phyloP scores from a whole-genome alignment of 1,284 basidiomycete genomes.

The Ganoderma sinense region DNA sequence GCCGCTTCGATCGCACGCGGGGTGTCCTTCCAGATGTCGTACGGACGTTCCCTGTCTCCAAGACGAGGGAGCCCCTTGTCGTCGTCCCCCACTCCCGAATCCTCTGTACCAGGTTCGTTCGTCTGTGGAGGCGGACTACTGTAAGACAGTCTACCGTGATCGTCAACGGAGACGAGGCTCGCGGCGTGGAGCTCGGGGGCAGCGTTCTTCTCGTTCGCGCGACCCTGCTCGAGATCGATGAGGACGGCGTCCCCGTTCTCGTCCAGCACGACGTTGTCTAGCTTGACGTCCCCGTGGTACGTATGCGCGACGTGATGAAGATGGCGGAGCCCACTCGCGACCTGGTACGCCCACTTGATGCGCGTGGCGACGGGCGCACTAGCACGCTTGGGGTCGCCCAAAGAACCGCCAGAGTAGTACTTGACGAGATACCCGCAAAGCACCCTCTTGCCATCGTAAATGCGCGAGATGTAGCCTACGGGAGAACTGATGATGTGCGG shows the following conservation, averaged over 20 bases:
- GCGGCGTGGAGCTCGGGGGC: slow-evolving; percentile 14
- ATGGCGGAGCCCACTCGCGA: slow-evolving; percentile 5
- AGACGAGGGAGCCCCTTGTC: neutral
- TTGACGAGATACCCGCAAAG: neutral
- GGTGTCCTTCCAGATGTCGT: slow-evolving; percentile 6
- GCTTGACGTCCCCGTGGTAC: slow-evolving; percentile 20
- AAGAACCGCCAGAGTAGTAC: neutral
- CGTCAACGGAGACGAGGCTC: neutral
- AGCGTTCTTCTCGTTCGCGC: slow-evolving; percentile 13
- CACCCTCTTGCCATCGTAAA: neutral
- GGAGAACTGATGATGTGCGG: neutral
- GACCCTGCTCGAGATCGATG: slow-evolving; percentile 19
- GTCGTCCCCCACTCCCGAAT: neutral
- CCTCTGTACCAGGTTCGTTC: neutral
- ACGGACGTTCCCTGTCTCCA: slow-evolving; percentile 3
- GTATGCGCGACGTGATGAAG: slow-evolving; percentile 9
- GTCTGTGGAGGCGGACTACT: neutral
- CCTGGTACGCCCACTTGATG: slow-evolving; percentile 8
- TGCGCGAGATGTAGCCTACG: neutral
- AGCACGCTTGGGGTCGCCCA: neutral
- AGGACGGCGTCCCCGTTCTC: slow-evolving; percentile 13
- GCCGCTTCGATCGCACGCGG: slow-evolving; percentile 12
- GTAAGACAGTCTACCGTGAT: slow-evolving; percentile 1
- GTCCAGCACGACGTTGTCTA: slow-evolving; percentile 17
- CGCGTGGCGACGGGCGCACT: neutral